Evolutionary conservation across 1,284 basidiomycete genomes (phyloP).

Genomic region (Boletellus deceptivus): DNA sequence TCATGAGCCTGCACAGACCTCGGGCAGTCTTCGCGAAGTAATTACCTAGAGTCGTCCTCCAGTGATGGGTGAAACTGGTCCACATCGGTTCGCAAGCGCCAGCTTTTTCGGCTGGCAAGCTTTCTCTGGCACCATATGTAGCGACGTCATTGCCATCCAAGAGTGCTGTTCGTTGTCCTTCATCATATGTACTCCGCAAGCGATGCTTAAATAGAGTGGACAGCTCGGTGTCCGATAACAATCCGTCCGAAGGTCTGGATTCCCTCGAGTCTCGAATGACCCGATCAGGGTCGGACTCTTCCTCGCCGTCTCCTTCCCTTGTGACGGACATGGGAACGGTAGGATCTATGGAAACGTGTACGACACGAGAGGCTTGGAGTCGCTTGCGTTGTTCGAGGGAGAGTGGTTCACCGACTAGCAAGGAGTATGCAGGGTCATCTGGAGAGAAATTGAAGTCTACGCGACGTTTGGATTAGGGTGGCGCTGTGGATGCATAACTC

Average conservation of each 20-base stretch:
- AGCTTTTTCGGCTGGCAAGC: slow-evolving; percentile 38
- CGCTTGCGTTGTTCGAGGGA: slow-evolving; percentile 50
- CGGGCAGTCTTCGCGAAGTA: slow-evolving; percentile 1
- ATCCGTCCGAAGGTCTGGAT: slow-evolving; percentile 63
- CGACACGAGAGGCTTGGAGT: slow-evolving; percentile 69
- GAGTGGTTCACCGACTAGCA: slow-evolving; percentile 67
- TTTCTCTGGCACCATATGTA: slow-evolving; percentile 51
- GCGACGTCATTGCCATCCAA: slow-evolving; percentile 25
- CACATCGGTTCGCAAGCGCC: slow-evolving; percentile 74
- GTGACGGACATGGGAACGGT: slow-evolving; percentile 36
- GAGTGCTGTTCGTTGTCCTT: slow-evolving; percentile 41
- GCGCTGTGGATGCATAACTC: not conserved
- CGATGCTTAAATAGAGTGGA: slow-evolving; percentile 45
- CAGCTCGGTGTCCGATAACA: slow-evolving; percentile 68
- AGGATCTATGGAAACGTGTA: slow-evolving; percentile 80
- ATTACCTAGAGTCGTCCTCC: slow-evolving; percentile 77
- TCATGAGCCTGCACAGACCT: slow-evolving; percentile 7
- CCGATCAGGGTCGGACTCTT: slow-evolving; percentile 60
- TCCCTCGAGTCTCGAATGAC: slow-evolving; percentile 77
- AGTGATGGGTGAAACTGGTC: slow-evolving; percentile 80
- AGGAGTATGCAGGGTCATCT: slow-evolving; percentile 79
- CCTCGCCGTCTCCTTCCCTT: slow-evolving; percentile 42
- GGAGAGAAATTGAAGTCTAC: slow-evolving; percentile 93
- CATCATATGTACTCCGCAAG: slow-evolving; percentile 61
- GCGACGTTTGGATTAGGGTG: slow-evolving; percentile 4